Evolutionary conservation across 352 stramenopile species (phyloP).

Genomic region (Globisporangium uncinulatum): DNA sequence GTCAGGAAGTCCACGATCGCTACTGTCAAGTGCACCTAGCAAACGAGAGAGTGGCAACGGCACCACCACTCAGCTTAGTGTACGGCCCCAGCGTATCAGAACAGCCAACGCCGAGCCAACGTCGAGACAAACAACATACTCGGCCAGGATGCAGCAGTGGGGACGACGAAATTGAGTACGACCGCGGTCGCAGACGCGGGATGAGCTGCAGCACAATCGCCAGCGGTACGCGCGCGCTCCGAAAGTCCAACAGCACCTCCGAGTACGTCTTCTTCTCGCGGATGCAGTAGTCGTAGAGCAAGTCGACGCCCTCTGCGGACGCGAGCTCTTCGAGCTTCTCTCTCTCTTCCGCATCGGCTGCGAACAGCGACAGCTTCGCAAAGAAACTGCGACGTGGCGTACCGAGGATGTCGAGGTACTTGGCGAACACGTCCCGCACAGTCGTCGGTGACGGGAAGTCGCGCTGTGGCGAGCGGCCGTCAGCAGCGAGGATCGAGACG

Average conservation of each 20-base stretch:
- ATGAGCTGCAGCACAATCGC: conserved; percentile 80
- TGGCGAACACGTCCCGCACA: conserved; percentile 63
- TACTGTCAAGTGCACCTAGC: conserved; percentile 72
- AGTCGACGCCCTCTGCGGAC: conserved; percentile 82
- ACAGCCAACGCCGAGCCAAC: not conserved
- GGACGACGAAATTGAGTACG: conserved; percentile 92
- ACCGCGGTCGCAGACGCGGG: conserved; percentile 76
- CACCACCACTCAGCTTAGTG: not conserved
- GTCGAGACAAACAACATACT: conserved; percentile 17
- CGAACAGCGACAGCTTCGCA: conserved; percentile 79
- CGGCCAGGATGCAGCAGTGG: conserved; percentile 42
- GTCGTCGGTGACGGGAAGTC: conserved; percentile 52
- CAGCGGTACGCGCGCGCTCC: conserved; percentile 61
- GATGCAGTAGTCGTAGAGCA: conserved; percentile 93
- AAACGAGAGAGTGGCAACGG: not conserved
- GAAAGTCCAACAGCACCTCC: conserved; percentile 87
- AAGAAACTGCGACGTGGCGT: conserved; percentile 87
- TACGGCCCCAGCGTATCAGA: not conserved
- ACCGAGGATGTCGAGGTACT: conserved; percentile 85
- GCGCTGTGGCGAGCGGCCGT: conserved; percentile 31
- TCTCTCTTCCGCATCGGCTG: conserved; percentile 78
- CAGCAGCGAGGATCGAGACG: conserved; percentile 42
- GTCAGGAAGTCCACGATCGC: conserved; percentile 89
- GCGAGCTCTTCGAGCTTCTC: conserved; percentile 90
- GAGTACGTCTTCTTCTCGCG: conserved; percentile 89